Evolutionary conservation across 2,329 filamentous ascomycete species (phyloP).

Genomic region (Epicoccum nigrum): DNA sequence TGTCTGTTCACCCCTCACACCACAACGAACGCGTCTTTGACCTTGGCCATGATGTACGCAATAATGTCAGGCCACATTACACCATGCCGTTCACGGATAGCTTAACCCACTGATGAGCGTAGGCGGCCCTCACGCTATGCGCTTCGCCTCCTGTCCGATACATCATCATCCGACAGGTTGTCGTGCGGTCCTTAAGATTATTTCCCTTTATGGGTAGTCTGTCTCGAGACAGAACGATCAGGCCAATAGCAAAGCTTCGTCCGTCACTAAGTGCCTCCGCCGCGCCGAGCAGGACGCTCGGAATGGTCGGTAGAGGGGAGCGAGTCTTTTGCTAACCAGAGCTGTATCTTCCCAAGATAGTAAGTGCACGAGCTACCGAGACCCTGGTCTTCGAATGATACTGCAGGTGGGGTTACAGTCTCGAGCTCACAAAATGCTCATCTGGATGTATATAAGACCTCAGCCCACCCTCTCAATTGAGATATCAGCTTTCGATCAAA

Average conservation of each 20-base stretch:
- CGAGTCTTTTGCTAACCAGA: slow-evolving; percentile 14
- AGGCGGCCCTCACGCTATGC: slow-evolving; percentile 23
- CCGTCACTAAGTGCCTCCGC: slow-evolving; percentile 21
- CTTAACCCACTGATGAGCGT: slow-evolving; percentile 16
- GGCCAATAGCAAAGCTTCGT: slow-evolving; percentile 16
- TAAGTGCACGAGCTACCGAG: slow-evolving; percentile 16
- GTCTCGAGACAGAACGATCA: slow-evolving; percentile 13
- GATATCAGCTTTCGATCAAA: slow-evolving; percentile 21
- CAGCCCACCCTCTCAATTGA: slow-evolving; percentile 7
- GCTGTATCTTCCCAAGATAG: slow-evolving; percentile 17
- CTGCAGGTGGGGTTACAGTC: slow-evolving; percentile 20
- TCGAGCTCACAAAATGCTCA: slow-evolving; percentile 9
- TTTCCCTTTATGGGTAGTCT: slow-evolving; percentile 33
- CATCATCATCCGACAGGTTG: slow-evolving; percentile 42
- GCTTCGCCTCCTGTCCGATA: slow-evolving; percentile 36
- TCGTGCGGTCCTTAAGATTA: slow-evolving; percentile 17
- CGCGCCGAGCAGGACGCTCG: slow-evolving; percentile 29
- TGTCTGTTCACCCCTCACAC: slow-evolving; percentile 32
- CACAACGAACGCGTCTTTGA: slow-evolving; percentile 21
- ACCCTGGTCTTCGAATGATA: slow-evolving; percentile 13
- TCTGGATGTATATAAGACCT: slow-evolving; percentile 29
- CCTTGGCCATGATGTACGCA: slow-evolving; percentile 21
- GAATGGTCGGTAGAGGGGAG: slow-evolving; percentile 31
- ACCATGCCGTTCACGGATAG: slow-evolving; percentile 13
- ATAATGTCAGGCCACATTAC: slow-evolving; percentile 26